Percentiles rank a stretch among this genome's conserved stretches.
phyloP scores from a whole-genome alignment of 176 grass and related monocot species.

The Pontederia paniculata region DNA sequence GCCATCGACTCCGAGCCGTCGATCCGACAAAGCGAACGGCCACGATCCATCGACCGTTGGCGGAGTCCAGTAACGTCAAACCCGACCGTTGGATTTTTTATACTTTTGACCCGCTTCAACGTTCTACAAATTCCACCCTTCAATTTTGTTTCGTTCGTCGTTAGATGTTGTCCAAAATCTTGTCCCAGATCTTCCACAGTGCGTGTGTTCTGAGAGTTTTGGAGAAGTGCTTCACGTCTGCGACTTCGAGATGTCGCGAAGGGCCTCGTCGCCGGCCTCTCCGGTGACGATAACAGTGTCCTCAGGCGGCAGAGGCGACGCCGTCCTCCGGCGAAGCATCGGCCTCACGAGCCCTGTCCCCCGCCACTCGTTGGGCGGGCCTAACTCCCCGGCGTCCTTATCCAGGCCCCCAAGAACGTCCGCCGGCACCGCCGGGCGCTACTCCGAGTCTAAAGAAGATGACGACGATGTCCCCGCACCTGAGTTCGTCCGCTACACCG shows the following conservation, averaged over 20 bases:
- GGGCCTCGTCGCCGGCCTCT: constrained; percentile 28
- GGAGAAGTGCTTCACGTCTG: constrained; percentile 2
- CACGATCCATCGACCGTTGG: neutral
- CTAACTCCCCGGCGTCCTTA: constrained; percentile 27
- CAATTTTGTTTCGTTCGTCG: neutral
- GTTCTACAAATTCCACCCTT: neutral
- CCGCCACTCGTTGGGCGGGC: constrained; percentile 47
- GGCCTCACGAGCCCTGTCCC: constrained; percentile 54
- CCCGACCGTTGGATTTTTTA: constrained; percentile 22
- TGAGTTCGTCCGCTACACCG: constrained; percentile 92
- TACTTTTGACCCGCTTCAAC: constrained; percentile 3
- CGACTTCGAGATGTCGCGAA: constrained; percentile 15
- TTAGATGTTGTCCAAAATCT: neutral
- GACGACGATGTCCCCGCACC: constrained; percentile 6
- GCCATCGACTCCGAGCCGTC: neutral
- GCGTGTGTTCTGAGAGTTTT: neutral
- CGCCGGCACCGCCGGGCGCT: constrained; percentile 38
- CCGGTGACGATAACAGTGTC: constrained; percentile 33
- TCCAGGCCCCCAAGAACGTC: neutral
- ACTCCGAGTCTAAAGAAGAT: constrained; percentile 22
- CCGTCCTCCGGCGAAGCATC: constrained; percentile 30
- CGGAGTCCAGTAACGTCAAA: constrained; percentile 22
- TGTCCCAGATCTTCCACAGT: neutral
- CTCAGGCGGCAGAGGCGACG: constrained; percentile 14
- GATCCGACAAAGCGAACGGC: neutral